Base-by-base conservation (phyloP, 805 yeast genomes). In the Hanseniaspora mollemarum region DNA sequence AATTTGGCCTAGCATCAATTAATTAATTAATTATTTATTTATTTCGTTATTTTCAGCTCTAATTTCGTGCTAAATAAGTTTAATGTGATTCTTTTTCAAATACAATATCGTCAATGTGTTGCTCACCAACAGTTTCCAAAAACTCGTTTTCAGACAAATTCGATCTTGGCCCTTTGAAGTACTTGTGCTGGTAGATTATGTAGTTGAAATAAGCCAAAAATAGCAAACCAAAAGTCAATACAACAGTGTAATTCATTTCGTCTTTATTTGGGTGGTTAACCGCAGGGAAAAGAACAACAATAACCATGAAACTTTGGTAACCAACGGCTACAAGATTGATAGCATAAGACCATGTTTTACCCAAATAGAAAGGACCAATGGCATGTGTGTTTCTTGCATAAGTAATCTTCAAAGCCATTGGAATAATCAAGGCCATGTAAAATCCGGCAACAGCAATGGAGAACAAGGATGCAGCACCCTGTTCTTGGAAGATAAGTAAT, bases 241-340 rank as follows among this genome's bases (percentile, higher is more conserved):
- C 83, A 56, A 73, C 71, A 0, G 84, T 74, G 60, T 81, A 82
- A 64, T 82, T 82, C 88, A 82, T 81, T n/a, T 44, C 49, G 28
- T 66, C 63, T 5, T 73, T 76, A 21, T 59, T 55, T 28, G 59
- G 62, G n/a, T 53, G 35, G 29, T 64, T 62, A 33, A 59, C 58
- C 26, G 75, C 64, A 36, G 88, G 87, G 69, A 80, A 76, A 78
- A 77, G 74, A 31, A 73, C 67, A 67, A 80, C 65, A 28, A 76
- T 63, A 29, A 80, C 74, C 49, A 74, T 71, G 57, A 71, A 81
- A 0, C 58, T 53, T 46, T 75, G 70, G 70, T 78, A 82, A 2
- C 63, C 42, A 8, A 68, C 67, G 0, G 83, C 70, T 19, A 70
- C 58, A 61, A 72, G 59, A 46, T 76, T 74, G 35, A 78, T 62